Conservation (phyloP, 2,329 filamentous ascomycete genomes). For the Westerdykella sp. region DNA sequence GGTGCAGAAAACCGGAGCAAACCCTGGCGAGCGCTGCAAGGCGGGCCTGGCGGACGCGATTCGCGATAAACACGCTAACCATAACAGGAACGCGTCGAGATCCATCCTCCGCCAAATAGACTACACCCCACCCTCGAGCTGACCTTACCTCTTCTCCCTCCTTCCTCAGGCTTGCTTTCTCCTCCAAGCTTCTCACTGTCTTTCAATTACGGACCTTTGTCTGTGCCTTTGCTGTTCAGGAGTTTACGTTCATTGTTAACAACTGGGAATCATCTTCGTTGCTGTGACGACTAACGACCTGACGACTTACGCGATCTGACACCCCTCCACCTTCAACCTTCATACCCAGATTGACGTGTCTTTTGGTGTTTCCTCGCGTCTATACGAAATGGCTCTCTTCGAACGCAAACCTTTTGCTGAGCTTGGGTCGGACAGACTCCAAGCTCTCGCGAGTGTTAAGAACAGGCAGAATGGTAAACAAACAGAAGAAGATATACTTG, state of each 20-base stretch:
- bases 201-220: background rate
- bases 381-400: constrained; percentile 35
- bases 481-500: background rate
- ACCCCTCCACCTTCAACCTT: background rate
- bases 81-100: constrained; percentile 17
- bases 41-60: constrained; percentile 15
- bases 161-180: constrained; percentile 9
- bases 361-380: background rate
- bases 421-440: constrained; percentile 62
- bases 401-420: constrained; percentile 70
- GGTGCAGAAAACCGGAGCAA: constrained; percentile 5
- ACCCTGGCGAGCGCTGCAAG: constrained; percentile 10
- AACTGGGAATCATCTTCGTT: constrained; percentile 4
- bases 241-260: background rate
- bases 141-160: constrained; percentile 4
- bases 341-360: background rate
- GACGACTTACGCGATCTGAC: background rate
- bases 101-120: constrained; percentile 11
- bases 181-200: constrained; percentile 7
- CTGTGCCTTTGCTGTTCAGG: too few relatives aligned
- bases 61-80: constrained; percentile 19
- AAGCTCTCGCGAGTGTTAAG: constrained; percentile 67
- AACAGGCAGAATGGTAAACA: constrained; percentile 62
- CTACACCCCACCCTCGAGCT: constrained; percentile 2
- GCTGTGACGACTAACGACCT: constrained; percentile 5